These are phyloP conservation scores for Ambrosia artemisiifolia DNA, from an alignment of 129 eudicot genomes.

Conservation along the genomic window DNA sequence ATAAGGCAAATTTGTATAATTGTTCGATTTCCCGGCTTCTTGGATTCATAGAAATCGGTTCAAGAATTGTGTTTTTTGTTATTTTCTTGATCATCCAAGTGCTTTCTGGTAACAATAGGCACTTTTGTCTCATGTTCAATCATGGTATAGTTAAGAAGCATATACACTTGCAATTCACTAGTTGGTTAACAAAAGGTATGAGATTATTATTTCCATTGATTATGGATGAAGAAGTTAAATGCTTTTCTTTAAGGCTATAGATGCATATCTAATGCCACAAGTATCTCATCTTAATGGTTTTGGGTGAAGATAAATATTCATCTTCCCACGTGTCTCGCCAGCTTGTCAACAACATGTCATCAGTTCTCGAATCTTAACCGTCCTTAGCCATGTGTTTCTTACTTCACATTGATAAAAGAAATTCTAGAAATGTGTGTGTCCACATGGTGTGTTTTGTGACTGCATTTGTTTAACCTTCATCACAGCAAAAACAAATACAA, in stretches of 20 bases:
- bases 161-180: constrained; percentile 1
- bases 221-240: constrained; percentile 12
- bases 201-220: constrained; percentile 5
- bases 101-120: background rate
- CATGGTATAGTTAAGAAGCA: background rate
- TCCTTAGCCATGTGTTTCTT: constrained; percentile 8
- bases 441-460: constrained; percentile 1
- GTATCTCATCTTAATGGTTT: constrained; percentile 8
- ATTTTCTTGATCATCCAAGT: background rate
- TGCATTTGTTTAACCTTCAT: background rate
- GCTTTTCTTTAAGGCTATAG: constrained; percentile 2
- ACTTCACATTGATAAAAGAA: background rate
- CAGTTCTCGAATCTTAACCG: constrained; percentile 8
- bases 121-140: background rate
- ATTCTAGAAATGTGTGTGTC: constrained; percentile 13
- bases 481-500: background rate
- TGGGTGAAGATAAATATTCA: background rate
- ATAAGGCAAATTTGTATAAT: too few relatives aligned
- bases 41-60: background rate
- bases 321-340: constrained; percentile 7
- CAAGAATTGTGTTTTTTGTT: background rate
- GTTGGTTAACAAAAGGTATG: background rate
- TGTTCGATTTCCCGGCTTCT: too few relatives aligned
- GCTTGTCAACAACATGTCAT: constrained; percentile 15
- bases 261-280: constrained; percentile 16